A percentile compares a stretch with the other conserved stretches of the same genome.
These are phyloP conservation scores for Trichopus zeylanicus DNA, from an alignment of 116 monocot genomes.

Conservation along the genomic window DNA sequence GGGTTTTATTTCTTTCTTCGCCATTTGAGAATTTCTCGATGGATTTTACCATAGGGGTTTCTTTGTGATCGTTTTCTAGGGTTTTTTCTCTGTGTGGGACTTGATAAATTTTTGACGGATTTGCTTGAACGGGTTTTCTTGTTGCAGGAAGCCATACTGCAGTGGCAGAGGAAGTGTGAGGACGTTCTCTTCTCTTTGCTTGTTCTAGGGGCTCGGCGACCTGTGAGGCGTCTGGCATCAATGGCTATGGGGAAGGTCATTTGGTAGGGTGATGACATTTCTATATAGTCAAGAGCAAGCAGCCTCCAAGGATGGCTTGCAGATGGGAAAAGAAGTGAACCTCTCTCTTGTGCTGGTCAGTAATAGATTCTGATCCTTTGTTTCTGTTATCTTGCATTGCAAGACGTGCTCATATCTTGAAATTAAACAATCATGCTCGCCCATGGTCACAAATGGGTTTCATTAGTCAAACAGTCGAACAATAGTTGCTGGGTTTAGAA, in stretches of 20 bases:
- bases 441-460: no score
- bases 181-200: slow-evolving; percentile 85
- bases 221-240: slow-evolving; percentile 73
- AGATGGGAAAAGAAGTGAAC: slow-evolving; percentile 76
- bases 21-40: no score
- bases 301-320: slow-evolving; percentile 94
- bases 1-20: no score
- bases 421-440: no score
- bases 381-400: not conserved
- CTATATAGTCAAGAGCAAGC: slow-evolving; percentile 87
- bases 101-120: not conserved
- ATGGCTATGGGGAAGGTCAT: slow-evolving; percentile 81
- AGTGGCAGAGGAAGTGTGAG: slow-evolving; percentile 96
- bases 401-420: no score
- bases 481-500: no score
- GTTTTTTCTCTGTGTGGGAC: not conserved
- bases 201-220: slow-evolving; percentile 64
- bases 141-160: slow-evolving; percentile 67
- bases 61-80: not conserved
- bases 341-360: slow-evolving; percentile 70
- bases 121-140: not conserved
- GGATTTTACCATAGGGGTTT: no score
- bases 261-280: slow-evolving; percentile 76
- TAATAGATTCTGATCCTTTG: not conserved
- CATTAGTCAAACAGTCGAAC: no score